Evolutionary conservation across 2,329 filamentous ascomycete species (phyloP).

Genomic region (Didymosphaeria variabile): DNA sequence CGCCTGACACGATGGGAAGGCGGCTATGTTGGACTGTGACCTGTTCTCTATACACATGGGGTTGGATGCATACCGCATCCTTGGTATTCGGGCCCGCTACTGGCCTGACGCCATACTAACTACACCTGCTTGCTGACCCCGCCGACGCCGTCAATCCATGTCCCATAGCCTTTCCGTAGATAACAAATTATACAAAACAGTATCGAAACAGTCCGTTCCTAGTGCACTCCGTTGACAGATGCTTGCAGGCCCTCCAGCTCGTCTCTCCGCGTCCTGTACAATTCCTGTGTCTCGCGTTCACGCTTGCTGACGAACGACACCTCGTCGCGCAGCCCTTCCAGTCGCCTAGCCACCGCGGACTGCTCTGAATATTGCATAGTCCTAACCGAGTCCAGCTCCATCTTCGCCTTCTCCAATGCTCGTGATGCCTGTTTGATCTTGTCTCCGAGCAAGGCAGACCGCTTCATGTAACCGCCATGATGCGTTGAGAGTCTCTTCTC

Average conservation of each 20-base stretch:
- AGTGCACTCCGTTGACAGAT: slow-evolving; percentile 49
- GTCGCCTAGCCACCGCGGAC: slow-evolving; percentile 73
- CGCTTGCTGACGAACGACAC: slow-evolving; percentile 80
- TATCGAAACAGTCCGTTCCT: slow-evolving; percentile 16
- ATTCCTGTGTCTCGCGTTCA: slow-evolving; percentile 89
- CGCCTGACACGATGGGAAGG: background rate
- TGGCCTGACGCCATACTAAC: background rate
- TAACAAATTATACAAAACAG: slow-evolving; percentile 8
- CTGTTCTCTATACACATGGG: background rate
- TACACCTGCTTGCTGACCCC: background rate
- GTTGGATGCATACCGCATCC: background rate
- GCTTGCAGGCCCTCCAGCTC: slow-evolving; percentile 72
- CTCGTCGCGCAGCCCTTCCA: slow-evolving; percentile 82
- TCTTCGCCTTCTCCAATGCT: slow-evolving; percentile 75
- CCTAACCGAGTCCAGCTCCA: slow-evolving; percentile 77
- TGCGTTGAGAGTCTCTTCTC: slow-evolving; percentile 93
- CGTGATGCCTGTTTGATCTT: slow-evolving; percentile 81
- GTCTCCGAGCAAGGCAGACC: slow-evolving; percentile 78
- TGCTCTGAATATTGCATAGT: slow-evolving; percentile 83
- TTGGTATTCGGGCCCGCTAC: slow-evolving; percentile 2
- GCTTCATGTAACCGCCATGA: slow-evolving; percentile 88
- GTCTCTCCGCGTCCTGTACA: slow-evolving; percentile 78
- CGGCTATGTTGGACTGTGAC: slow-evolving; percentile 1
- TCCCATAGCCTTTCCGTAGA: background rate
- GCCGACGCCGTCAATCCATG: slow-evolving; percentile 1